Base-by-base conservation (phyloP, 2,329 filamentous ascomycete genomes). In the Botrytis fabae region DNA sequence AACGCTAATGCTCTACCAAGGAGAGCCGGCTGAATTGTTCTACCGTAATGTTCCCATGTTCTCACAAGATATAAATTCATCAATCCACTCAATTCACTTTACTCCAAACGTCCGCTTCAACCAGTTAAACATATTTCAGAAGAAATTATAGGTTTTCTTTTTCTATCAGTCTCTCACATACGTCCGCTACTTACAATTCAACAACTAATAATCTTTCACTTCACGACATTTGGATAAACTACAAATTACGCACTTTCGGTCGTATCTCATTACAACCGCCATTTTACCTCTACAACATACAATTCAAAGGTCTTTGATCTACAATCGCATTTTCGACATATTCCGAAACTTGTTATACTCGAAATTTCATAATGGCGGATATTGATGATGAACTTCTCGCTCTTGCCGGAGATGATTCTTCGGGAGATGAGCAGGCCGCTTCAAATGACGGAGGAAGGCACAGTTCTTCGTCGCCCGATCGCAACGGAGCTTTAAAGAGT, bases 331-430 rank as follows among this genome's bases (percentile, higher is more conserved):
- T 20, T 9, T 28, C 18, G 3, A 22, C 25, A 69, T 42, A 51
- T 5, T 57, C 8, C 5, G 12, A 14, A 32, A 73, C n/a, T 63
- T 60, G 44, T 35, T 70, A 14, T 69, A 12, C 25, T 59, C 51
- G 74, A 44, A 76, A 38, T 22, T 25, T 28, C 28, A 87, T 46
- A 65, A 97, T 97, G 94, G 92, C 93, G 73, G 93, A 95, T 81
- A 88, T 98, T 77, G 95, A 98, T 81, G 94, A 95, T 79, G 95
- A 98, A 85, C 91, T 98, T 77, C 91, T 98, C 76, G 95, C 93
- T 80, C 90, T 98, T 77, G 96, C 95, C 71, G 96, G 94, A 79
- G 94, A 93, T 78, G 92, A 89, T 75, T 85, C 86, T 74, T 87
- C 85, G 70, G 83, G 82, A 75, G 88, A 89, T 73, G 88, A 87